Percentiles rank a stretch among this genome's conserved stretches.
Evolutionary conservation across 768 basidiomycete species (phyloP).

Genomic region (Plicaturopsis crispa): DNA sequence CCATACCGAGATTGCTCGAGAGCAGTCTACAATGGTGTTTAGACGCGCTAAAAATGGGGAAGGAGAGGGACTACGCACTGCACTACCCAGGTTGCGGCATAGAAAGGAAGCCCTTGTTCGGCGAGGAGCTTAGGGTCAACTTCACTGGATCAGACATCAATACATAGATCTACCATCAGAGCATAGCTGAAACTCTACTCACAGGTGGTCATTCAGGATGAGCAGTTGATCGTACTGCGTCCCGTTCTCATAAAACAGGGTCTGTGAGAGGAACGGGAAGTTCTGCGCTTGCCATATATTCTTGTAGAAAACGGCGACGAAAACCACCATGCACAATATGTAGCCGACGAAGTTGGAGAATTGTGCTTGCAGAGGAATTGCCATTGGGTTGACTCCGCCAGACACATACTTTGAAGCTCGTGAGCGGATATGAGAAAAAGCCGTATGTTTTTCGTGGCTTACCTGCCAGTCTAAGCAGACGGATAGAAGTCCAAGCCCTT

Average conservation of each 20-base stretch:
- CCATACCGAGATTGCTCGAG: conserved; percentile 37
- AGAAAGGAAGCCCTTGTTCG: conserved; percentile 37
- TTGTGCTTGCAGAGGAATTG: conserved; percentile 49
- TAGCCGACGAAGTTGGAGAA: conserved; percentile 42
- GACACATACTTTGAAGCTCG: conserved; percentile 12
- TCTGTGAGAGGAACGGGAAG: conserved; percentile 53
- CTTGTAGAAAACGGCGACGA: conserved; percentile 31
- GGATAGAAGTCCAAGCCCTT: conserved; percentile 53
- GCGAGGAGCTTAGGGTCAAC: conserved; percentile 32
- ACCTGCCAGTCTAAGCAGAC: conserved; percentile 59
- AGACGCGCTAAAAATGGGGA: too few relatives aligned
- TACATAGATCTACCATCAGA: too few relatives aligned
- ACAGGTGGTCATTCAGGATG: conserved; percentile 41
- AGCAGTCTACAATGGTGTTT: too few relatives aligned
- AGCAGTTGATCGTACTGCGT: conserved; percentile 41
- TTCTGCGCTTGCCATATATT: conserved; percentile 53
- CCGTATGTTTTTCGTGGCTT: too few relatives aligned
- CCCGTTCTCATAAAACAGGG: conserved; percentile 44
- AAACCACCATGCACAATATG: conserved; percentile 40
- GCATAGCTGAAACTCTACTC: too few relatives aligned
- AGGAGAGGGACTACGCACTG: too few relatives aligned
- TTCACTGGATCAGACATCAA: too few relatives aligned
- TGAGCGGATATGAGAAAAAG: not conserved
- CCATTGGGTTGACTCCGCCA: conserved; percentile 41
- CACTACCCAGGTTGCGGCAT: conserved; percentile 40